Conservation (phyloP, 768 basidiomycete species). For the Boletus sensibilis region DNA sequence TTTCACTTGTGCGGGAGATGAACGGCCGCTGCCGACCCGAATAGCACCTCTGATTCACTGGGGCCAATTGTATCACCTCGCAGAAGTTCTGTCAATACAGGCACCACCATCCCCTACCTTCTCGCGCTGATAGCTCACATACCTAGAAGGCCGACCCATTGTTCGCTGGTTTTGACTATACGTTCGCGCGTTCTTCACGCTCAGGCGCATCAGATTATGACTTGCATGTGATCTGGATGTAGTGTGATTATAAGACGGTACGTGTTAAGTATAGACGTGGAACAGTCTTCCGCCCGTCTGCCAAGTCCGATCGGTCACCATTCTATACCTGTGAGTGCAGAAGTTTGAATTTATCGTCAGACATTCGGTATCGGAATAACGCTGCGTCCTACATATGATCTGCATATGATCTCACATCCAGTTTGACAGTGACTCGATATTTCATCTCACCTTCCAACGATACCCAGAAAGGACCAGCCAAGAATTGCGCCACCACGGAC, state of each 20-base stretch:
- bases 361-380: background rate
- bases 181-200: constrained; percentile 6
- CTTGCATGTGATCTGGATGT: background rate
- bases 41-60: constrained; percentile 1
- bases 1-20: constrained; percentile 2
- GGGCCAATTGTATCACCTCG: background rate
- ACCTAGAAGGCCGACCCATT: constrained; percentile 14
- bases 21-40: constrained; percentile 9
- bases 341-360: background rate
- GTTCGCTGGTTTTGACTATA: constrained; percentile 19
- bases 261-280: constrained; percentile 6
- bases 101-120: background rate
- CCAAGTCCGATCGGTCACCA: background rate
- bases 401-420: background rate
- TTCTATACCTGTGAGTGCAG: background rate
- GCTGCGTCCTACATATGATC: background rate
- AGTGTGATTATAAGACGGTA: constrained; percentile 17
- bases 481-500: background rate
- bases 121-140: constrained; percentile 15
- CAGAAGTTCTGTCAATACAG: background rate
- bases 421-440: background rate
- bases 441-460: background rate
- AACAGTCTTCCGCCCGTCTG: background rate
- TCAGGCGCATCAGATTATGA: background rate
- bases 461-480: background rate